Evolutionary conservation across 2,329 filamentous ascomycete species (phyloP).

Genomic region (Rosellinia necatrix): DNA sequence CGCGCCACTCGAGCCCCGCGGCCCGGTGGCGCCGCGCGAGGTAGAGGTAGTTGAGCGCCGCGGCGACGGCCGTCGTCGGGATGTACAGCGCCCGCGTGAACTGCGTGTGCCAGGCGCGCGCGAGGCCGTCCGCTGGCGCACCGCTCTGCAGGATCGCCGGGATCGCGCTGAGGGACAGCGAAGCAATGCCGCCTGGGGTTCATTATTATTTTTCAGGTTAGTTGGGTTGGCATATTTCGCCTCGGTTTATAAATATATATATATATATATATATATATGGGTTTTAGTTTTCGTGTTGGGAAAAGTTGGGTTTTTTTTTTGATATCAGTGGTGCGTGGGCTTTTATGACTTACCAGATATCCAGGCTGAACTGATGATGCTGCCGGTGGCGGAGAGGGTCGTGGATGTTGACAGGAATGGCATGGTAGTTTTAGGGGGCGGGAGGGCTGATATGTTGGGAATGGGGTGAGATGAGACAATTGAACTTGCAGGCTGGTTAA

Average conservation of each 20-base stretch:
- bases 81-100: constrained; percentile 32
- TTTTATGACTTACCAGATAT: constrained; percentile 31
- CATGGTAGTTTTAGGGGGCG: constrained; percentile 24
- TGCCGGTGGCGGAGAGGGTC: constrained; percentile 30
- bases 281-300: too few relatives aligned
- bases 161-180: constrained; percentile 32
- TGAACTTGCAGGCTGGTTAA: not conserved
- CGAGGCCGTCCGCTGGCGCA: constrained; percentile 29
- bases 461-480: not conserved
- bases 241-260: too few relatives aligned
- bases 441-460: not conserved
- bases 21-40: constrained; percentile 27
- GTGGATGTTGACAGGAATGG: constrained; percentile 34
- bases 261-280: not conserved
- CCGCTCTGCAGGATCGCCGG: constrained; percentile 31
- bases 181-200: constrained; percentile 29
- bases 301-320: too few relatives aligned
- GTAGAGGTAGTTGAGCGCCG: constrained; percentile 33
- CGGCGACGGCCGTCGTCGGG: constrained; percentile 27
- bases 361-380: constrained; percentile 36
- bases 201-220: not conserved
- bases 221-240: too few relatives aligned
- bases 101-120: constrained; percentile 32
- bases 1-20: constrained; percentile 32
- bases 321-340: too few relatives aligned